Evolutionary conservation across 2,329 filamentous ascomycete species (phyloP), one percentile per base, ranked within the genome.

Genomic region (Arthrinium phaeospermum): DNA sequence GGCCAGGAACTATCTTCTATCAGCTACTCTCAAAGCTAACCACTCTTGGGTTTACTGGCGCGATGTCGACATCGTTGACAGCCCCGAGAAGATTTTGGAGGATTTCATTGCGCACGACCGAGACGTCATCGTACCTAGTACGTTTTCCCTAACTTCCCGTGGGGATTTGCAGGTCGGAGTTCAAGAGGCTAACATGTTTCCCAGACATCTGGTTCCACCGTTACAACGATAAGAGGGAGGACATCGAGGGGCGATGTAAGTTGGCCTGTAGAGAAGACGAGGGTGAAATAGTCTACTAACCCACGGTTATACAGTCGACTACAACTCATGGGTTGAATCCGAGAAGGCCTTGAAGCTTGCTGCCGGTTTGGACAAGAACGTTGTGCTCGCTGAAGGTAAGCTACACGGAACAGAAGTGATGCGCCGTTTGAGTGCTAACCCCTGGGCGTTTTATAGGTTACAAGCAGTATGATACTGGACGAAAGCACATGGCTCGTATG

Each of bases 21-120:
- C 91, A 45, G 88, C 94, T 0, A 92, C 96, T 3, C 81, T 99
- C 78, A 97, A 97, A 85, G 91, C 95, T 0, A 95, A 98, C 74
- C 96, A 99, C 81, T 96, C 95, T 12, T 99, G 96, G 96, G 95
- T 98, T 12, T 98, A 98, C 83, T 99, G 96, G 96, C 91, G 96
- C 73, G 96, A 99, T 81, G 95, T 98, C 69, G 96, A 99, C 82
- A 98, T 99, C 77, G 91, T 94, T 67, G 95, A 99, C 80, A 97
- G 93, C 81, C 94, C 96, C 1, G 88, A 89, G 75, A 92, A 90
- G 79, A 97, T 99, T 74, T 87, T 99, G 46, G 95, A 99, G 84
- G 96, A 99, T 79, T 97, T 99, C 77, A 93, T 97, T 78, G 94
- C 94, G 27, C 96, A 98, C 79, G 94, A 99, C 82, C 91, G 92